Base-by-base conservation (phyloP, 495 filamentous ascomycete genomes). In the Podospora anserina region DNA sequence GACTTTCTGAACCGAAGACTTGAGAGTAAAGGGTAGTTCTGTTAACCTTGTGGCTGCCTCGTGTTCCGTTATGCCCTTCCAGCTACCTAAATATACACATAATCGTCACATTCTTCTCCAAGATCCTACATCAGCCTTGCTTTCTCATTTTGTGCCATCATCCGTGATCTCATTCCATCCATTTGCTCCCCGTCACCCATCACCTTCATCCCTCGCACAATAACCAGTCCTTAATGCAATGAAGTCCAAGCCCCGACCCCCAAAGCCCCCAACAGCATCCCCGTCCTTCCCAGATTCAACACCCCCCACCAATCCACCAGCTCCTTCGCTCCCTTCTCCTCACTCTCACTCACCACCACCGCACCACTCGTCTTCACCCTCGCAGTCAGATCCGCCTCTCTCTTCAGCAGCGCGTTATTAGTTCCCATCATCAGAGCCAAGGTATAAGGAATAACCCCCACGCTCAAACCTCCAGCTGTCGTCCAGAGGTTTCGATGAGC, bases 301-400 rank as follows among this genome's bases (percentile, higher is more conserved):
- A 77, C 77, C n/a, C 77, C 86, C 86, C 86, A 89, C 63, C 72
- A 71, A 74, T 88, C 84, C 2, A 89, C 74, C 70, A 88, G 69
- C 34, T 72, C 77, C 70, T 85, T 81, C 34, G 80, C 75, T 1
- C 77, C 77, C 62, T 23, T 49, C 66, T 61, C 66, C 69, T 66
- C 58, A 34, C 59, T 49, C 69, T 23, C 63, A 7, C n/a, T 28
- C 2, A 59, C 62, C 62, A 20, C 65, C 16, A 54, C 63, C 69
- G 67, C 59, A 2, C 26, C 65, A 53, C 67, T 54, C 11, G 15
- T 53, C 30, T 64, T 26, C 20, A 39, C 63, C 64, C 71, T 56
- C n/a, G 63, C 69, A 62, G 74, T 74, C n/a, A 74, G 72, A 67
- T 74, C 77, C 54, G 73, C 69, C 59, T 60, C 69, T 69, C 80